These are phyloP conservation scores for Penicillium nucicola DNA, from an alignment of 495 filamentous ascomycete genomes.

Conservation along the genomic window DNA sequence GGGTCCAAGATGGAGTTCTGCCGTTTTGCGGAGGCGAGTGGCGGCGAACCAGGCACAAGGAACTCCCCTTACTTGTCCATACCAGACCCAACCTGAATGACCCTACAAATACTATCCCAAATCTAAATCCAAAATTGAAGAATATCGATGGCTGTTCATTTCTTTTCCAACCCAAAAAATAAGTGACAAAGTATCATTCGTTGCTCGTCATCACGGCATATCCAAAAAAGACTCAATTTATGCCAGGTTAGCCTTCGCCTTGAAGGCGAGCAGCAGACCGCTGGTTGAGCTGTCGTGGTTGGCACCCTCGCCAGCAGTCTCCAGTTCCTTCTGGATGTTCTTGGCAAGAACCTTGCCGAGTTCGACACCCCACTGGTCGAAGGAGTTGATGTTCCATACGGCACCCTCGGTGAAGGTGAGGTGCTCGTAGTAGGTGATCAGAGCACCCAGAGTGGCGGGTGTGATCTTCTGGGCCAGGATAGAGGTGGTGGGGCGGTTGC, in stretches of 20 bases:
- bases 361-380: conserved; percentile 99
- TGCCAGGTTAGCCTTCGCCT: conserved; percentile 58
- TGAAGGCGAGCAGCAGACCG: conserved; percentile 84
- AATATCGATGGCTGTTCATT: background rate
- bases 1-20: conserved; percentile 14
- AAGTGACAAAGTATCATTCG: conserved; percentile 21
- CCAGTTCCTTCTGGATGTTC: conserved; percentile 78
- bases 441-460: conserved; percentile 84
- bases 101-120: too few species aligned
- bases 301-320: conserved; percentile 63
- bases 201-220: conserved; percentile 25
- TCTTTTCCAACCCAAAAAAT: conserved; percentile 1
- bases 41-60: background rate
- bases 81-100: background rate
- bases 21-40: conserved; percentile 6
- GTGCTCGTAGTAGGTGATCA: conserved; percentile 99
- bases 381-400: conserved; percentile 98
- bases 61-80: background rate
- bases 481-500: conserved; percentile 93
- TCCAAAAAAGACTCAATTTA: conserved; percentile 20
- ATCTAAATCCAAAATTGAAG: background rate
- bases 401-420: conserved; percentile 96
- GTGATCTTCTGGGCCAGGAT: conserved; percentile 95
- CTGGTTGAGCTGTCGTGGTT: conserved; percentile 84
- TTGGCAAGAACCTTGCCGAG: conserved; percentile 94